phyloP scores from a whole-genome alignment of 371 early-diverging fungal species.

The Chytridiales sp. region DNA sequence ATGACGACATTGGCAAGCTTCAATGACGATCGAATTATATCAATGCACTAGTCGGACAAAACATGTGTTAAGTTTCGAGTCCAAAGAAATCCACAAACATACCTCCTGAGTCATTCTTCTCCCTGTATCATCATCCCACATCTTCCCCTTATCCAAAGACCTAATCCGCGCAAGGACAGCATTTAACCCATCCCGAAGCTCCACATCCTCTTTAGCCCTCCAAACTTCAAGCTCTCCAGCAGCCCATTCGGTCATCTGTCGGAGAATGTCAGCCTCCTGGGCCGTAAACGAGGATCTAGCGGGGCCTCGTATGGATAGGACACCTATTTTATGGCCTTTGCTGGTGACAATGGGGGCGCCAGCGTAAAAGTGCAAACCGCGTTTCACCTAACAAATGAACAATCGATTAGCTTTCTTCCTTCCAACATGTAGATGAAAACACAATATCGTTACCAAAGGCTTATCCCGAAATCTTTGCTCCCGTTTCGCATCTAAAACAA shows the following conservation, averaged over 20 bases:
- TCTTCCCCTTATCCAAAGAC: conserved; percentile 5
- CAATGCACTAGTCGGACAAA: conserved; percentile 18
- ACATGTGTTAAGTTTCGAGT: neutral
- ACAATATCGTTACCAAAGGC: conserved; percentile 13
- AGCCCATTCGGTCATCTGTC: conserved; percentile 32
- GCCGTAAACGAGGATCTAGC: conserved; percentile 21
- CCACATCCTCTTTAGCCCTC: conserved; percentile 11
- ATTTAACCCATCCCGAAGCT: conserved; percentile 7
- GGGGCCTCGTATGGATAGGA: conserved; percentile 25
- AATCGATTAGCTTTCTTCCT: neutral
- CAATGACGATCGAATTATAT: conserved; percentile 13
- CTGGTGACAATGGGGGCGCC: conserved; percentile 24
- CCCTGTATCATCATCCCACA: conserved; percentile 12
- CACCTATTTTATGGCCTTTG: conserved; percentile 26
- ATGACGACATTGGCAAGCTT: conserved; percentile 21
- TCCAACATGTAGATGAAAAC: neutral
- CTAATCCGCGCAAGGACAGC: neutral
- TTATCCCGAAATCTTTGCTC: conserved; percentile 20
- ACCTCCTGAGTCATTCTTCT: conserved; percentile 2
- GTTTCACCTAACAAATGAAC: conserved; percentile 6
- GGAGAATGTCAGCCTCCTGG: conserved; percentile 25
- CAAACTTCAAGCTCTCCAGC: conserved; percentile 22
- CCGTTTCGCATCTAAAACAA: conserved; percentile 25
- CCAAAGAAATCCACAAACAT: neutral
- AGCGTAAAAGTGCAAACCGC: conserved; percentile 27